These are phyloP conservation scores for Rhodocollybia butyracea DNA, from an alignment of 768 basidiomycete species.

Conservation along the genomic window DNA sequence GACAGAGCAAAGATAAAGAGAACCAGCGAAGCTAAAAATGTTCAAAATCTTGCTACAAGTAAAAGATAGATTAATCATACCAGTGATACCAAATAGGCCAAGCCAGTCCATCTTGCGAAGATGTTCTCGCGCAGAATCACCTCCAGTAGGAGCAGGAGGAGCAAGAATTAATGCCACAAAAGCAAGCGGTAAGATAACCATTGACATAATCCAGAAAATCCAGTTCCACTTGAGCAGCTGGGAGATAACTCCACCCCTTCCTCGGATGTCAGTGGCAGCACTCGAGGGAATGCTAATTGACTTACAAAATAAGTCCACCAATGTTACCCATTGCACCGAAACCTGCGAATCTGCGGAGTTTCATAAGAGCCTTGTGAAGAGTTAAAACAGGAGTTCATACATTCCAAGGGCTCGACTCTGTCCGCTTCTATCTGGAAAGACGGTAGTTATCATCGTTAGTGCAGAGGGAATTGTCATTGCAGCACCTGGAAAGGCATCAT, in stretches of 20 bases:
- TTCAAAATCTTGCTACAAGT: too few relatives aligned
- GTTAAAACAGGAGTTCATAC: too few relatives aligned
- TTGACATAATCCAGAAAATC: conserved; percentile 42
- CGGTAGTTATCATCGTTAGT: conserved; percentile 4
- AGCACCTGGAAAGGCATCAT: conserved; percentile 17
- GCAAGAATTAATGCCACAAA: conserved; percentile 6
- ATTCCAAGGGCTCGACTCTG: conserved; percentile 42
- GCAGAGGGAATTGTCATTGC: conserved; percentile 11
- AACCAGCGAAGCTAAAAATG: conserved; percentile 18
- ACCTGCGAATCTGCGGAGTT: too few relatives aligned
- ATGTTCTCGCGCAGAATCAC: too few relatives aligned
- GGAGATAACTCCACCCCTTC: too few relatives aligned
- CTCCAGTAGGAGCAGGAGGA: too few relatives aligned
- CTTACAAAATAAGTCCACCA: conserved; percentile 36
- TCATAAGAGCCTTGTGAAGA: too few relatives aligned
- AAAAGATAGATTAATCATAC: too few relatives aligned
- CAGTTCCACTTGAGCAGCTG: too few relatives aligned
- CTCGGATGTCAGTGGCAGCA: too few relatives aligned
- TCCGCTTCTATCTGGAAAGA: conserved; percentile 21
- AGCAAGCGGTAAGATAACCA: conserved; percentile 24
- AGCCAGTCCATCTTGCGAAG: conserved; percentile 17
- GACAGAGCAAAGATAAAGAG: conserved; percentile 35
- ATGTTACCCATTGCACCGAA: conserved; percentile 43
- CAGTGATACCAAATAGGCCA: too few relatives aligned
- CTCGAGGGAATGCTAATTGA: too few relatives aligned